These are phyloP conservation scores for Tylopilus vinaceipallidus DNA, from an alignment of 768 basidiomycete species.

Conservation along the genomic window DNA sequence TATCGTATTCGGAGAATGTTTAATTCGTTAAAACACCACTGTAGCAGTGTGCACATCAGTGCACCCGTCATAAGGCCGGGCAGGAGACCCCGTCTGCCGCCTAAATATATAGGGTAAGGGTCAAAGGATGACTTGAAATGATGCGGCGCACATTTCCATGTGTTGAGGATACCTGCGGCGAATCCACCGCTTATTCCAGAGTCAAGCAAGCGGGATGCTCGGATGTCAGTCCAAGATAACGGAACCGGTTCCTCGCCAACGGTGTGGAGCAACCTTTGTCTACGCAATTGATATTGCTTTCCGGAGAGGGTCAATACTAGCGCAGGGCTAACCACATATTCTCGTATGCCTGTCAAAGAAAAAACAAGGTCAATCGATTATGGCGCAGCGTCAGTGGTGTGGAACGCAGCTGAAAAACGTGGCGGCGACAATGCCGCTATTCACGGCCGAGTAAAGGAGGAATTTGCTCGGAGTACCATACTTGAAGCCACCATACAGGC, in stretches of 20 bases:
- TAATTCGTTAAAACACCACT: slow-evolving; percentile 71
- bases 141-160: slow-evolving; percentile 51
- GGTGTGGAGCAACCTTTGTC: slow-evolving; percentile 31
- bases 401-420: slow-evolving; percentile 72
- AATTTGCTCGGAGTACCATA: slow-evolving; percentile 48
- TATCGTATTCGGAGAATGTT: slow-evolving; percentile 58
- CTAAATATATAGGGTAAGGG: slow-evolving; percentile 37
- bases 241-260: not conserved
- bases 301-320: slow-evolving; percentile 46
- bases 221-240: slow-evolving; percentile 51
- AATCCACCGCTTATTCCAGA: slow-evolving; percentile 70
- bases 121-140: not conserved
- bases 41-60: slow-evolving; percentile 57
- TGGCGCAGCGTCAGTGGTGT: not conserved
- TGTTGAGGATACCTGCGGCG: slow-evolving; percentile 58
- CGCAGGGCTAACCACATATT: slow-evolving; percentile 69
- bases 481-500: slow-evolving; percentile 45
- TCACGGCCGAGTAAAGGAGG: slow-evolving; percentile 61
- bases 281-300: slow-evolving; percentile 45
- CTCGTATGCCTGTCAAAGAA: slow-evolving; percentile 57
- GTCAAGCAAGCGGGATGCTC: slow-evolving; percentile 63
- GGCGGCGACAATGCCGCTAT: slow-evolving; percentile 67
- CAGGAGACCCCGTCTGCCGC: slow-evolving; percentile 54
- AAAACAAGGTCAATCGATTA: not conserved
- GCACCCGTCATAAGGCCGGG: slow-evolving; percentile 63